Evolutionary conservation across 2,329 filamentous ascomycete species (phyloP).

Genomic region (Atkinsonella texensis): DNA sequence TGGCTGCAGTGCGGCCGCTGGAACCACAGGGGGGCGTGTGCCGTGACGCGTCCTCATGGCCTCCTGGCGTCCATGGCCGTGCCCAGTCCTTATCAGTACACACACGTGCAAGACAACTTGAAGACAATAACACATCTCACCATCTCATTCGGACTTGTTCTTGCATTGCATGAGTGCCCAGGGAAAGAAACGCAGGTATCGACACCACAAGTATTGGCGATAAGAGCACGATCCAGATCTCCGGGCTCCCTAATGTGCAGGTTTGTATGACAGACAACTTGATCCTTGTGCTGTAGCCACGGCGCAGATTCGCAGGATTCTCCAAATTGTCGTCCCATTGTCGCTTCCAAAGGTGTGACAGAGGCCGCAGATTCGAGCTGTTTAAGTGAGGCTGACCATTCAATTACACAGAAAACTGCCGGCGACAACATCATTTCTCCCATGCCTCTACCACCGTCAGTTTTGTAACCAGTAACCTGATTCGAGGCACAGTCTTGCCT

Average conservation of each 20-base stretch:
- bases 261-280: background rate
- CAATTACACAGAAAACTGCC: background rate
- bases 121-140: too few relatives aligned
- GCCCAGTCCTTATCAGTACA: background rate
- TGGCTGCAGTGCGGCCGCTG: slow-evolving; percentile 4
- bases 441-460: background rate
- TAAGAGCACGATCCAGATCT: slow-evolving; percentile 6
- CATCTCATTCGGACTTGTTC: background rate
- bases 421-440: background rate
- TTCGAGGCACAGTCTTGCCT: background rate
- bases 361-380: background rate
- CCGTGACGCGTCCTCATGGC: background rate
- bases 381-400: background rate
- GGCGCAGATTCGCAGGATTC: background rate
- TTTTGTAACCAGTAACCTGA: background rate
- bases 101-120: too few relatives aligned
- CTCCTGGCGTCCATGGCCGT: background rate
- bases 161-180: background rate
- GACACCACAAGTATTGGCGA: background rate
- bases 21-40: slow-evolving; percentile 10
- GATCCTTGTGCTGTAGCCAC: background rate
- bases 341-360: background rate
- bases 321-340: background rate
- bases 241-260: background rate
- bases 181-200: background rate